phyloP scores from a whole-genome alignment of 768 basidiomycete genomes.

The Tulasnella sp. region DNA sequence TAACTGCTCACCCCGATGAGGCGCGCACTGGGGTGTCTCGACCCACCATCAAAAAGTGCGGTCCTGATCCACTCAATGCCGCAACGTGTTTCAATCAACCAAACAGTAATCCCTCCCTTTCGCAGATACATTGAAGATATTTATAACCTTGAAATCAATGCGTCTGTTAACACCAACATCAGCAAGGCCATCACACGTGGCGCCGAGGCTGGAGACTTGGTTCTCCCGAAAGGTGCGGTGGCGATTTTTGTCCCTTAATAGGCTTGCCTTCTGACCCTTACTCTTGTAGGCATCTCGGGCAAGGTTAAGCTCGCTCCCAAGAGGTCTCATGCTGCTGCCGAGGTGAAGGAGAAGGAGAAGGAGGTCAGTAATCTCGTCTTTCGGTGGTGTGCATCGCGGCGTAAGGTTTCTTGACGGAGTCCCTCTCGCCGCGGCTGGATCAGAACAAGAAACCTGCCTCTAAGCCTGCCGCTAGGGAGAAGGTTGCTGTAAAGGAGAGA shows the following conservation, averaged over 20 bases:
- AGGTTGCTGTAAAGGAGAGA: conserved; percentile 9
- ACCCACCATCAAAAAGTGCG: conserved; percentile 18
- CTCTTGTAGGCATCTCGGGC: conserved; percentile 13
- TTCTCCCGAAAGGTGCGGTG: conserved; percentile 15
- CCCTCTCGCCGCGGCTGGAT: too few species aligned
- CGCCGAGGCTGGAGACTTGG: conserved; percentile 15
- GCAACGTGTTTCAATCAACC: not conserved
- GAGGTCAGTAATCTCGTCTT: too few species aligned
- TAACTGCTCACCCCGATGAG: conserved; percentile 17
- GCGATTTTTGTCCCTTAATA: not conserved
- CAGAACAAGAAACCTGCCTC: conserved; percentile 17
- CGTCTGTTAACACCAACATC: conserved; percentile 9
- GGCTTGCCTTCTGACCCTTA: not conserved
- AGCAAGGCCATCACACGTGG: conserved; percentile 18
- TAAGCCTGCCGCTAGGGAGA: conserved; percentile 11
- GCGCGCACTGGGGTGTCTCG: conserved; percentile 17
- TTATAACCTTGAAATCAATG: conserved; percentile 16
- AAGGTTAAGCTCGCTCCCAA: conserved; percentile 19
- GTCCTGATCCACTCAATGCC: not conserved
- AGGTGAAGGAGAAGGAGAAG: conserved; percentile 5
- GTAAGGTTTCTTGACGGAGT: too few species aligned
- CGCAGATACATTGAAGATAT: conserved; percentile 16
- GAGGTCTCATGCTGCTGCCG: conserved; percentile 15
- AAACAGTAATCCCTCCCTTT: not conserved
- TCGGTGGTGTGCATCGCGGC: too few species aligned